A percentile compares a stretch with the other conserved stretches of the same genome.
Evolutionary conservation across 2,329 filamentous ascomycete species (phyloP).

Genomic region (Arthrinium puccinioides): DNA sequence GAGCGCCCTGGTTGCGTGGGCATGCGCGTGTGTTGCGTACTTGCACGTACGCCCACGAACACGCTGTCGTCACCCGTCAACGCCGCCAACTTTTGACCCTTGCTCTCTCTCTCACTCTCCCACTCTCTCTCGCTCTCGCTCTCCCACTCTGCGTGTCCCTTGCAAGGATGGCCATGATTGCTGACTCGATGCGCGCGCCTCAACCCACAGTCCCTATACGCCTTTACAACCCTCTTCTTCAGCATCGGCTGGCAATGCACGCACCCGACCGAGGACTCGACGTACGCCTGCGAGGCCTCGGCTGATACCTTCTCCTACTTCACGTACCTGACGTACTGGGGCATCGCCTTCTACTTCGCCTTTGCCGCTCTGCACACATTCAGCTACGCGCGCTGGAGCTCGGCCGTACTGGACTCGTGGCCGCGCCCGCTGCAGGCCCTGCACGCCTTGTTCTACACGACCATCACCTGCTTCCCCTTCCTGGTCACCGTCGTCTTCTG

Average conservation of each 20-base stretch:
- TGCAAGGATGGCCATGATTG: too few relatives aligned
- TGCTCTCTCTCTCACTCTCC: too few relatives aligned
- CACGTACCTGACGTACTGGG: conserved; percentile 77
- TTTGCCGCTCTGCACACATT: conserved; percentile 62
- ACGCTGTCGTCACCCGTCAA: too few relatives aligned
- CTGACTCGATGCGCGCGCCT: background rate
- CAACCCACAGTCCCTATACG: conserved; percentile 45
- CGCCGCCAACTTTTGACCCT: too few relatives aligned
- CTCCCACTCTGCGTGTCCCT: too few relatives aligned
- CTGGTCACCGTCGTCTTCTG: conserved; percentile 68
- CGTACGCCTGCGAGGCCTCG: conserved; percentile 34
- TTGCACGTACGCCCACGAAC: too few relatives aligned
- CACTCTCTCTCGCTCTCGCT: too few relatives aligned
- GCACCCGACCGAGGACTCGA: conserved; percentile 28
- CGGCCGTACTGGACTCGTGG: conserved; percentile 49
- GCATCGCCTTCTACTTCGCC: conserved; percentile 71
- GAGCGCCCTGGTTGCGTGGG: too few relatives aligned
- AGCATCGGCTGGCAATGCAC: conserved; percentile 59
- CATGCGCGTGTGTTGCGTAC: background rate
- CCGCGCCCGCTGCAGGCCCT: conserved; percentile 57
- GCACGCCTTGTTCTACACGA: conserved; percentile 58
- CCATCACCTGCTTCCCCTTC: conserved; percentile 56
- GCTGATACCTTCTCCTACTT: conserved; percentile 69
- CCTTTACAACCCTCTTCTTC: conserved; percentile 62
- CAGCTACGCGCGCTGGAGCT: conserved; percentile 50